Evolutionary conservation across 2,329 filamentous ascomycete genomes (phyloP), one percentile per base, ranked within the genome.

Genomic region (Paraconiothyrium brasiliense): DNA sequence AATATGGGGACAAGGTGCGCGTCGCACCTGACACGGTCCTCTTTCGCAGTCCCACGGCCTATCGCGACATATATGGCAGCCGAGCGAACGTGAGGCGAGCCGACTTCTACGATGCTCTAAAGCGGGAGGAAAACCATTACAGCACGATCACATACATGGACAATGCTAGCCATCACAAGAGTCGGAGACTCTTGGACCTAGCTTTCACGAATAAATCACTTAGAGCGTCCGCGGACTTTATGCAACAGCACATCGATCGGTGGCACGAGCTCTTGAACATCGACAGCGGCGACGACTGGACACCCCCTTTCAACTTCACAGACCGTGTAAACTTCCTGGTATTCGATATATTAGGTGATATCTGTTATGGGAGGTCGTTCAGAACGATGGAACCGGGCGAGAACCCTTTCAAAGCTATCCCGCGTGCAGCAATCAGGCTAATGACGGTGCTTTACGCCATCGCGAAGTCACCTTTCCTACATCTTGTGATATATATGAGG

Each of bases 271-370:
- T 57, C 1, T 49, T 57, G 32, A 37, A 5, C 20, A 16, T 14
- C 13, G 20, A 30, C 16, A 20, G 20, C 14, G 27, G 30, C 14
- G 54, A 47, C 54, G 54, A 48, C 41, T 54, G 51, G 51, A 44
- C 51, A 27, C n/a, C 6, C 13, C 37, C 51, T n/a, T n/a, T 27
- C 24, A 48, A 57, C 41, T 47, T 57, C 41, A 35, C 54, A 1
- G 41, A 44, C 35, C 35, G 49, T 20, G 35, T 50, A 1, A 62
- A 58, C 16, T 11, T 22, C 58, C 69, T 83, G 37, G 71, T 77
- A 35, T 79, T 83, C 60, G 82, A 84, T 59, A 75, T 83, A 35
- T 80, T 83, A 71, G 79, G 78, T 10, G 79, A 82, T 51, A 63
- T 80, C 1, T 71, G 66, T 46, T 76, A 78, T 60, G 76, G 76